Evolutionary conservation across 129 eudicot species (phyloP).

Genomic region (Sambucus nigra): DNA sequence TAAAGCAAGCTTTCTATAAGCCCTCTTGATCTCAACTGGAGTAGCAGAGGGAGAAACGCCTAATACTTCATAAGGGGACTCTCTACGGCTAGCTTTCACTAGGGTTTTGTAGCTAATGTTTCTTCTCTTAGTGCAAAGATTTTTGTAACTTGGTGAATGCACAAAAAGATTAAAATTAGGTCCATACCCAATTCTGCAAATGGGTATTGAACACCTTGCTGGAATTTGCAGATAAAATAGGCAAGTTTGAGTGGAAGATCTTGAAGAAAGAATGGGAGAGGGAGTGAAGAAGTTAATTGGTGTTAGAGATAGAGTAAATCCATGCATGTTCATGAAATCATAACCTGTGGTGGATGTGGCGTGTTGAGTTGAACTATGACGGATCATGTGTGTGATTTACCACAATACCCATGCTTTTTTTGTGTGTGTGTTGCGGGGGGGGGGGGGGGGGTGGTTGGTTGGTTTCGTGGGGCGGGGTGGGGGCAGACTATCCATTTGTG

Average conservation of each 20-base stretch:
- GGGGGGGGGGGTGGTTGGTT: no score
- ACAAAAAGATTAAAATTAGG: conserved; percentile 10
- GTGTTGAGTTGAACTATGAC: no score
- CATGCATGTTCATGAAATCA: conserved; percentile 47
- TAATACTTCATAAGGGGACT: conserved; percentile 81
- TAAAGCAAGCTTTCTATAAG: conserved; percentile 84
- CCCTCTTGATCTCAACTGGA: conserved; percentile 76
- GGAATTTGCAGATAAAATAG: conserved; percentile 16
- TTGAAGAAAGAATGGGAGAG: conserved; percentile 5
- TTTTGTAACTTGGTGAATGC: conserved; percentile 21
- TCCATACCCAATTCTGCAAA: conserved; percentile 35
- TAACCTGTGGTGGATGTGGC: no score
- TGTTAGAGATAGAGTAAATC: conserved; percentile 26
- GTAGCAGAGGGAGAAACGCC: conserved; percentile 89
- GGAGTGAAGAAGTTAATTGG: conserved; percentile 15
- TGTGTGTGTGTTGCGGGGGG: no score
- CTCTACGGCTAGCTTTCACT: conserved; percentile 49
- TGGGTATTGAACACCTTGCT: conserved; percentile 27
- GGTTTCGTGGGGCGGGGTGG: no score
- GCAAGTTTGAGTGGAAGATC: conserved; percentile 6
- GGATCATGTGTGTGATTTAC: no score
- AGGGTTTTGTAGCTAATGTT: conserved; percentile 18
- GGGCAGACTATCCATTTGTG: no score
- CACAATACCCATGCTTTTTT: no score
- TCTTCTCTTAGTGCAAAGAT: conserved; percentile 10